A percentile compares a stretch with the other conserved stretches of the same genome.
Evolutionary conservation across 2,329 filamentous ascomycete genomes (phyloP).

Genomic region (Cyphellophora europaea): DNA sequence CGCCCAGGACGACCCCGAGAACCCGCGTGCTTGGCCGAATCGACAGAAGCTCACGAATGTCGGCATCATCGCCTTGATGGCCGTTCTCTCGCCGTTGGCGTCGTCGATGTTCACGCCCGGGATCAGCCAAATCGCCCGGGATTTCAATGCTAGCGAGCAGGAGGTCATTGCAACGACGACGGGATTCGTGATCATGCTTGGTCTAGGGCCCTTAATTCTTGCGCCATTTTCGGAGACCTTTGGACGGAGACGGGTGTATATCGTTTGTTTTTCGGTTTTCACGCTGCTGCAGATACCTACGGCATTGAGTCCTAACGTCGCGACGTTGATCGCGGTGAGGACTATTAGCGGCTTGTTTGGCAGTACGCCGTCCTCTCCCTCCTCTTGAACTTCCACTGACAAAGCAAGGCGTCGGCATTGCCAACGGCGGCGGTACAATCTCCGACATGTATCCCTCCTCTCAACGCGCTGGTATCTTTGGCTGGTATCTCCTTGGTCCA

Average conservation of each 20-base stretch:
- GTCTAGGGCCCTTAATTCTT: conserved; percentile 59
- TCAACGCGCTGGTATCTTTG: conserved; percentile 14
- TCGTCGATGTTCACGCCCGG: conserved; percentile 44
- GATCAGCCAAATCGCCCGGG: conserved; percentile 39
- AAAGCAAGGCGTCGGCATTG: conserved; percentile 13
- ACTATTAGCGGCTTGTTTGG: conserved; percentile 42
- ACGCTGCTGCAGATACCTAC: conserved; percentile 43
- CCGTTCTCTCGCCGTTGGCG: conserved; percentile 20
- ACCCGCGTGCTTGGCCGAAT: conserved; percentile 37
- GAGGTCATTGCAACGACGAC: conserved; percentile 41
- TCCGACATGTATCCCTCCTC: conserved; percentile 16
- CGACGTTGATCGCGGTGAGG: conserved; percentile 33
- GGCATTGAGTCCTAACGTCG: conserved; percentile 39
- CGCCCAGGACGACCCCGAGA: conserved; percentile 28
- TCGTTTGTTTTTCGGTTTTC: conserved; percentile 57
- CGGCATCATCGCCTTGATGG: conserved; percentile 41
- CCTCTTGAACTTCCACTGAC: conserved; percentile 35
- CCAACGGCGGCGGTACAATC: conserved; percentile 16
- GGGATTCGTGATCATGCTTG: conserved; percentile 41
- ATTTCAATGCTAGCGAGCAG: conserved; percentile 31
- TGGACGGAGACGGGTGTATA: conserved; percentile 58
- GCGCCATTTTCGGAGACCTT: conserved; percentile 64
- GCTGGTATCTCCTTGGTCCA: conserved; percentile 15
- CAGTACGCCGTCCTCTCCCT: conserved; percentile 16
- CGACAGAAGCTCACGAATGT: conserved; percentile 40